Base-by-base conservation (phyloP, 1,139 yeast genomes). In the Hyphopichia buzzinii region DNA sequence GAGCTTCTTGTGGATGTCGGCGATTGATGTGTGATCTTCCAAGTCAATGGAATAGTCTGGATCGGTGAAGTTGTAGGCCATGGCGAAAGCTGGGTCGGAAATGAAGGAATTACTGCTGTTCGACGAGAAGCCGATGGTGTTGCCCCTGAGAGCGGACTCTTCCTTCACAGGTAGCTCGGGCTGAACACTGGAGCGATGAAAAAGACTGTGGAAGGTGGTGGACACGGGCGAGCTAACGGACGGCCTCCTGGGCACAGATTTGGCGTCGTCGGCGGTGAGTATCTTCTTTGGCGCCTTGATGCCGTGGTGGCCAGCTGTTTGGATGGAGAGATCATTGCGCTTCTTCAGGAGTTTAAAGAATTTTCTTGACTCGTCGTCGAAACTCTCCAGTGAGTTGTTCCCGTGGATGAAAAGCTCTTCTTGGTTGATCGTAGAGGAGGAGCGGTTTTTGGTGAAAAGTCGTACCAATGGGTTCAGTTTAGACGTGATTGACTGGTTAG, bases 21-120 rank as follows among this genome's bases (percentile, higher is more conserved):
- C 39, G 26, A 62, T 44, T 3, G 66, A 51, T 2, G 44, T 42
- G 37, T 57, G 63, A 10, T 62, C 66, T 7, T 55, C 64, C 3
- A 36, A 33, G 11, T 62, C 71, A 4, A 54, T 39, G 1, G 60
- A 40, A 41, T 53, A 61, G 30, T 56, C 64, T 2, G 72, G 65
- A 36, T 67, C 64, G 0, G 75, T 67, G 43, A 69, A 70, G 35
- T 62, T 65, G 47, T 57, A 67, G 4, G 65, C 44, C 41, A 54
- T 49, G 2, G 74, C 76, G 35, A 59, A 55, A 28, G 48, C 50
- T 1, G 56, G 45, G 39, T 70, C 74, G 0, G 64, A 48, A n/a
- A 70, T 56, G 15, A 49, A 49, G 4, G 74, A 67, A 42, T 69
- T 70, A 14, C 74, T 67, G 41, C 61, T 69, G 40, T 61, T 67